phyloP scores from a whole-genome alignment of 306 rosid species.

The Begonia loranthoides region DNA sequence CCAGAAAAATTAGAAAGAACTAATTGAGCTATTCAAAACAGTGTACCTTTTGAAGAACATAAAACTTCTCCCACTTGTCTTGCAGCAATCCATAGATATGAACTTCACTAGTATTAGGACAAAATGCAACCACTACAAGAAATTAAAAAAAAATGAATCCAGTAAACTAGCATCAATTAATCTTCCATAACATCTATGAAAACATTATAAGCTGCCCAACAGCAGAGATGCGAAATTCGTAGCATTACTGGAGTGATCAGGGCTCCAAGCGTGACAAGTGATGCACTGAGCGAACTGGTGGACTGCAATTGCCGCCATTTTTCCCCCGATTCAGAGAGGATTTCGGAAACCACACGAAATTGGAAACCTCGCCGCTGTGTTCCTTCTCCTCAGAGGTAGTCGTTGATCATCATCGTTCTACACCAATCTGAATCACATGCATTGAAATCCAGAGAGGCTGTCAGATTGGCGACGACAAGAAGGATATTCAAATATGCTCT shows the following conservation, averaged over 20 bases:
- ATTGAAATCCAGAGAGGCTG: no score
- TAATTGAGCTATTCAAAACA: background rate
- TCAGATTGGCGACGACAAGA: no score
- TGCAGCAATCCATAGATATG: conserved; percentile 66
- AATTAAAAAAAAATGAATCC: background rate
- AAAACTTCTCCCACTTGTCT: conserved; percentile 89
- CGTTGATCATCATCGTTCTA: no score
- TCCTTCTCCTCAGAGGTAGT: no score
- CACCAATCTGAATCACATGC: no score
- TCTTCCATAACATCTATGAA: no score
- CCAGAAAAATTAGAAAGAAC: no score
- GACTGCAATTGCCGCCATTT: conserved; percentile 66
- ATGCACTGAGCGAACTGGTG: conserved; percentile 71
- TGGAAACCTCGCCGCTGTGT: no score
- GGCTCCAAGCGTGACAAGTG: conserved; percentile 94
- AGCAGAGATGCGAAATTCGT: background rate
- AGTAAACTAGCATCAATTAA: no score
- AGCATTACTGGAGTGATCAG: conserved; percentile 66
- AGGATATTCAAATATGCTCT: no score
- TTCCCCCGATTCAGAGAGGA: conserved; percentile 3
- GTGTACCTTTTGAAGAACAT: conserved; percentile 87
- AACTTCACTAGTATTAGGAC: conserved; percentile 88
- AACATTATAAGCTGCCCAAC: no score
- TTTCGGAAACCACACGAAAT: background rate
- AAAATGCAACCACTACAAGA: conserved; percentile 76